Conservation (phyloP, 441 rosid genomes). For the Syzygium syzygioides region DNA sequence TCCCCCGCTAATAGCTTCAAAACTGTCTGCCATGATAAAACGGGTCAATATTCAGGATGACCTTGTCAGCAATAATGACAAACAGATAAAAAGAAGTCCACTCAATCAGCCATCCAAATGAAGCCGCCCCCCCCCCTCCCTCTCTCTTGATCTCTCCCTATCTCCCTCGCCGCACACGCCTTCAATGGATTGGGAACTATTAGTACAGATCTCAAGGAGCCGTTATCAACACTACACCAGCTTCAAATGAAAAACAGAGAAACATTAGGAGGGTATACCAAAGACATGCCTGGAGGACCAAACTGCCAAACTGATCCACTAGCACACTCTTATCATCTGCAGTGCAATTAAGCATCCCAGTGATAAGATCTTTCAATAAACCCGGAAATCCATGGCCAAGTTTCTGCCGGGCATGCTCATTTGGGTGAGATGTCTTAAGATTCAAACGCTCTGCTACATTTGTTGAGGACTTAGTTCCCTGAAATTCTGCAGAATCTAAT, state of each 20-base stretch:
- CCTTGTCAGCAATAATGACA: background rate
- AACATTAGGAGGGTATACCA: background rate
- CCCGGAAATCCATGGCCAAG: slow-evolving; percentile 59
- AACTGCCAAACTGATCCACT: slow-evolving; percentile 69
- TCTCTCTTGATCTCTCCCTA: background rate
- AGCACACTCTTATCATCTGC: slow-evolving; percentile 44
- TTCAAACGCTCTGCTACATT: slow-evolving; percentile 65
- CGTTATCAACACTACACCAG: background rate
- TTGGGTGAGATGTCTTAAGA: slow-evolving; percentile 31
- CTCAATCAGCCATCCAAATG: background rate
- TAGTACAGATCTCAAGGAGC: background rate
- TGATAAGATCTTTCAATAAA: slow-evolving; percentile 50
- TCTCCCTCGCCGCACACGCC: too few relatives aligned
- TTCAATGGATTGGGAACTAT: background rate
- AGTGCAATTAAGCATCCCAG: slow-evolving; percentile 48
- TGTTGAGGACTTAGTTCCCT: slow-evolving; percentile 58
- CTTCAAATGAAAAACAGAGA: background rate
- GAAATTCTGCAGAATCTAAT: slow-evolving; percentile 63
- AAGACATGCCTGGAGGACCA: slow-evolving; percentile 77
- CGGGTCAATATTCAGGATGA: background rate
- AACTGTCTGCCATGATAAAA: slow-evolving; percentile 49
- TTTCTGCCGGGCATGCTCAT: slow-evolving; percentile 19
- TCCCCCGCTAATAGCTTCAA: slow-evolving; percentile 56
- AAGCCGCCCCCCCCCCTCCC: background rate
- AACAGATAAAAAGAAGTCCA: background rate